Conservation (phyloP, 2,329 filamentous ascomycete species). For the Pseudocercospora eumusae region DNA sequence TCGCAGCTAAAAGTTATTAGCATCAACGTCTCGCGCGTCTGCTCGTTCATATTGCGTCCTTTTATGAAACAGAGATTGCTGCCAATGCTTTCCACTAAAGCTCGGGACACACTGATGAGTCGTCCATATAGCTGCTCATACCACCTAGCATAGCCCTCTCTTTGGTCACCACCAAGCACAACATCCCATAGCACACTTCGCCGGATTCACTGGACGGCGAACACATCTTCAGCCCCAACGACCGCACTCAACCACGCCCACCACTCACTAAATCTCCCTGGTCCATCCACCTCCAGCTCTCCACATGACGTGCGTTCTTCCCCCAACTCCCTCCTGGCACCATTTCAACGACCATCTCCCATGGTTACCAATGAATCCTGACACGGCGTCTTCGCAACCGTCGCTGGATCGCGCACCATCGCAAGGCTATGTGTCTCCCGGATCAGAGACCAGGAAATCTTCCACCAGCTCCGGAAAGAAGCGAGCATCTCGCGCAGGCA, state of each 20-base stretch:
- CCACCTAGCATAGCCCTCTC: constrained; percentile 14
- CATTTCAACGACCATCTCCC: constrained; percentile 33
- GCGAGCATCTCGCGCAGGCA: constrained; percentile 56
- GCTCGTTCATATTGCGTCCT: constrained; percentile 19
- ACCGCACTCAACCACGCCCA: not conserved
- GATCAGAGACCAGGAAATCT: constrained; percentile 34
- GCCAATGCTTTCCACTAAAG: constrained; percentile 24
- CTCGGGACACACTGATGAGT: constrained; percentile 20
- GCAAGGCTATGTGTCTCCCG: constrained; percentile 36
- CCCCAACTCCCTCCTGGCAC: constrained; percentile 33
- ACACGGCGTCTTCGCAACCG: constrained; percentile 26
- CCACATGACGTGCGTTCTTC: constrained; percentile 39
- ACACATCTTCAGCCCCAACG: constrained; percentile 1
- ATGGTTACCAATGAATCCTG: constrained; percentile 39
- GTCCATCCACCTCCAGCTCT: constrained; percentile 12
- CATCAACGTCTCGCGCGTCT: constrained; percentile 28
- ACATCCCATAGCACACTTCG: constrained; percentile 13
- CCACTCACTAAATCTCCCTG: constrained; percentile 1
- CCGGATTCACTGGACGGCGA: constrained; percentile 31
- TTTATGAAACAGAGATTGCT: constrained; percentile 17
- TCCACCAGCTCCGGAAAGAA: constrained; percentile 45
- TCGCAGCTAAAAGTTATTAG: constrained; percentile 29
- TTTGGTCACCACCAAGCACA: constrained; percentile 6
- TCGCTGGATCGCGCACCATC: constrained; percentile 31
- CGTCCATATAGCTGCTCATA: constrained; percentile 21